Conservation (phyloP, 225 moss, liverwort and hornwort species). For the Bryum argenteum region DNA sequence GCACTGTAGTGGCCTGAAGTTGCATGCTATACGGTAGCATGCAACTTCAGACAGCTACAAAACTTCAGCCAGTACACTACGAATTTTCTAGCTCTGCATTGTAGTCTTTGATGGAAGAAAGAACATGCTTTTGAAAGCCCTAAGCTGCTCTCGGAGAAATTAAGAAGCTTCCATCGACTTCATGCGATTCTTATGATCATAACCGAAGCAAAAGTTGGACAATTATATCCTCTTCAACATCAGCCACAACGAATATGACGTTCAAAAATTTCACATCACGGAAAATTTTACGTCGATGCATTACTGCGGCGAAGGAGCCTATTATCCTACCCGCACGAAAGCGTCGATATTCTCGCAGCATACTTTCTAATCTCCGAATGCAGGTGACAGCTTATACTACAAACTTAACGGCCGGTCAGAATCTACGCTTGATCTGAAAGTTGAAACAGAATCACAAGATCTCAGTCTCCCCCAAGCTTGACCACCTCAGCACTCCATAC, state of each 20-base stretch:
- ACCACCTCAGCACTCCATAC: constrained; percentile 22
- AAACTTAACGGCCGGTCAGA: constrained; percentile 31
- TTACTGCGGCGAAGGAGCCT: constrained; percentile 19
- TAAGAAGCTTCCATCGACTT: constrained; percentile 19
- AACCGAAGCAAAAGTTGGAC: background rate
- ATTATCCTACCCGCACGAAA: constrained; percentile 13
- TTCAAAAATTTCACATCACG: constrained; percentile 6
- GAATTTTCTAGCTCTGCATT: constrained; percentile 15
- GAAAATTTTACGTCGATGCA: constrained; percentile 15
- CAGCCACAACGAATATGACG: constrained; percentile 19
- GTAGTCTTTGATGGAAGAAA: constrained; percentile 11
- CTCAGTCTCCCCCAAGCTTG: constrained; percentile 25
- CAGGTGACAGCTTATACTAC: constrained; percentile 25
- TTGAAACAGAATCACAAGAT: constrained; percentile 24
- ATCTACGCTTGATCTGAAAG: constrained; percentile 33
- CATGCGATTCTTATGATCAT: constrained; percentile 12
- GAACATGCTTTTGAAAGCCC: constrained; percentile 6
- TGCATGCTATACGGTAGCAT: constrained; percentile 21
- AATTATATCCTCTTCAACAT: constrained; percentile 25
- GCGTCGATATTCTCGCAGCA: background rate
- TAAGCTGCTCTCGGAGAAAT: constrained; percentile 18
- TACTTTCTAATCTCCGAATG: constrained; percentile 23
- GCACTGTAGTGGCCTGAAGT: constrained; percentile 4
- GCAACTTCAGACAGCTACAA: constrained; percentile 24
- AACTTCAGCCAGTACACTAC: constrained; percentile 3